These are phyloP conservation scores for Pezicula neosporulosa DNA, from an alignment of 2,329 filamentous ascomycete species.

Conservation along the genomic window DNA sequence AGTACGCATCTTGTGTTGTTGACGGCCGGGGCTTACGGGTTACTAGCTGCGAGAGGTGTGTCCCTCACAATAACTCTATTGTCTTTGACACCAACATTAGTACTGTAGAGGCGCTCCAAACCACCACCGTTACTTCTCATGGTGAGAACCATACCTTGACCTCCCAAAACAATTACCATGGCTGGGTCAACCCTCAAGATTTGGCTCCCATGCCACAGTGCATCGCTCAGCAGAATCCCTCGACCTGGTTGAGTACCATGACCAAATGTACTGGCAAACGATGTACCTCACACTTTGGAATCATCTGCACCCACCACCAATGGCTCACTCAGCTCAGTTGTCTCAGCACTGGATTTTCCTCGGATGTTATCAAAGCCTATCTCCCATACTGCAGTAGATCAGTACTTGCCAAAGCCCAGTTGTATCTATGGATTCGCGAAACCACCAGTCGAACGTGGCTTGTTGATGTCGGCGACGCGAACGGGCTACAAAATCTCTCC, in stretches of 20 bases:
- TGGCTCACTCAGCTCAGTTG: constrained; percentile 30
- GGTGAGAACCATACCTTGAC: constrained; percentile 4
- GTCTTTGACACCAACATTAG: constrained; percentile 4
- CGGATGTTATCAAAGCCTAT: constrained; percentile 23
- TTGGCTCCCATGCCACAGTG: constrained; percentile 31
- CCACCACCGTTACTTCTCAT: constrained; percentile 1
- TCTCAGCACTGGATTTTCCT: constrained; percentile 24
- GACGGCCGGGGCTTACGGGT: neutral
- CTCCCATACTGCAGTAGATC: constrained; percentile 26
- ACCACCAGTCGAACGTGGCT: constrained; percentile 30
- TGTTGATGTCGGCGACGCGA: constrained; percentile 28
- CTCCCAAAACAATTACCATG: constrained; percentile 17
- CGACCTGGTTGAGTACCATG: constrained; percentile 28
- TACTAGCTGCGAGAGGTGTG: constrained; percentile 3
- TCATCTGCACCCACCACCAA: constrained; percentile 30
- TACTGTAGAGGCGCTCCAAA: constrained; percentile 1
- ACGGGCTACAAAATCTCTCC: constrained; percentile 22
- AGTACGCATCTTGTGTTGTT: constrained; percentile 3
- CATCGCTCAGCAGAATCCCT: constrained; percentile 29
- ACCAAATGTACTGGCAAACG: constrained; percentile 9
- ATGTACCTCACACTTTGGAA: constrained; percentile 29
- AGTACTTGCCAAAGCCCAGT: constrained; percentile 19
- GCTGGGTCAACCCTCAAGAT: constrained; percentile 32
- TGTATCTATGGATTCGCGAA: constrained; percentile 25
- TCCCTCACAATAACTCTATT: constrained; percentile 2